Conservation (phyloP, 352 stramenopile species). For the Phytopythium litorale region DNA sequence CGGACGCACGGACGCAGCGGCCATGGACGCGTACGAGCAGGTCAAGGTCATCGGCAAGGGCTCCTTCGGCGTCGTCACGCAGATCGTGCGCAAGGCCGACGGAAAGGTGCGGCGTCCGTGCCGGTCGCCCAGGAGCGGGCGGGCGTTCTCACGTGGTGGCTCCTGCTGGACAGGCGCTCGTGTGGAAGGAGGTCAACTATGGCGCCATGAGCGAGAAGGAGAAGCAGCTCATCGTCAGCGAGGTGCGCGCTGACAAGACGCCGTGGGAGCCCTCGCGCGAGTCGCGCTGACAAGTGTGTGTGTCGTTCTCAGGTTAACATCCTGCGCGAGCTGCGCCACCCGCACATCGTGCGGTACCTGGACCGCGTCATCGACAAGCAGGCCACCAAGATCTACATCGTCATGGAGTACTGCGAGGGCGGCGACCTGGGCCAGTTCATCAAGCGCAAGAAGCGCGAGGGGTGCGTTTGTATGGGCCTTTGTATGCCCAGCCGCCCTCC, state of each 20-base stretch:
- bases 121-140: too few species aligned
- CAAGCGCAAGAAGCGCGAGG: conserved; percentile 88
- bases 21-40: conserved; percentile 88
- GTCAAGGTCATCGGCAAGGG: conserved; percentile 89
- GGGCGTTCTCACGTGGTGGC: not conserved
- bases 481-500: not conserved
- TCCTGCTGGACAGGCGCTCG: conserved; percentile 61
- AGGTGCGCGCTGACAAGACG: conserved; percentile 39
- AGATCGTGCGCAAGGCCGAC: conserved; percentile 88
- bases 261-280: too few species aligned
- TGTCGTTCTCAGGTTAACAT: conserved; percentile 81
- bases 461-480: conserved; percentile 30
- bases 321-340: conserved; percentile 89
- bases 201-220: conserved; percentile 92
- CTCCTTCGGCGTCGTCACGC: conserved; percentile 89
- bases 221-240: conserved; percentile 92
- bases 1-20: conserved; percentile 2
- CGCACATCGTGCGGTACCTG: conserved; percentile 92
- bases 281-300: conserved; percentile 2
- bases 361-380: conserved; percentile 93
- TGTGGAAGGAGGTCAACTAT: conserved; percentile 94
- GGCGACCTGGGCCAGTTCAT: conserved; percentile 89
- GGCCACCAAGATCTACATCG: conserved; percentile 92
- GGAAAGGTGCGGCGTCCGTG: conserved; percentile 52
- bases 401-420: conserved; percentile 94